Conservation (phyloP, 345 rosid species). For the Euclidium syriacum region DNA sequence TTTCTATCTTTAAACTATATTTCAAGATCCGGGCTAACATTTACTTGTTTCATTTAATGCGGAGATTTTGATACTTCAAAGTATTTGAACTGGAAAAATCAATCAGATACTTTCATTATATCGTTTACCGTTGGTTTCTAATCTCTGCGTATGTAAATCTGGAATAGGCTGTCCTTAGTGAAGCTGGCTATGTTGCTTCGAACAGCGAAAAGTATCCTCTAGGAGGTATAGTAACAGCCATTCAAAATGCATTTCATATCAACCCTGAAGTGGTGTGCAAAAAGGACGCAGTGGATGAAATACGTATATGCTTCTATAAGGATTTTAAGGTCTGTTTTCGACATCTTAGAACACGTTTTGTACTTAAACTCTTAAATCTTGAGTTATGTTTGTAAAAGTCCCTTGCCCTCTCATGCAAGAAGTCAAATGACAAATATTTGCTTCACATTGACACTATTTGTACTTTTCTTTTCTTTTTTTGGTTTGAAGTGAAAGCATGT, state of each 20-base stretch:
- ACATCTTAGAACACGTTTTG: neutral
- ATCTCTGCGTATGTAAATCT: conserved; percentile 4
- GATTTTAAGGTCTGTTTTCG: conserved; percentile 62
- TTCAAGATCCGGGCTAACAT: neutral
- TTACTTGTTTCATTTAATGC: conserved; percentile 3
- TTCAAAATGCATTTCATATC: conserved; percentile 79
- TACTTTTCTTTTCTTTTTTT: neutral
- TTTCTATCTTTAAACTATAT: neutral
- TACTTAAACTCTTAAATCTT: neutral
- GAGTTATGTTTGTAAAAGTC: neutral
- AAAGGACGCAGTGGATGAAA: conserved; percentile 61
- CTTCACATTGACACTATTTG: neutral
- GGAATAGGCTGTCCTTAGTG: conserved; percentile 57
- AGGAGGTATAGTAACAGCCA: conserved; percentile 79
- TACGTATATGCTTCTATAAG: conserved; percentile 79
- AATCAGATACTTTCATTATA: neutral
- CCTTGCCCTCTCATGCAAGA: neutral
- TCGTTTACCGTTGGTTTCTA: neutral
- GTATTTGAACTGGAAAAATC: neutral
- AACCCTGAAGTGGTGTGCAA: conserved; percentile 67
- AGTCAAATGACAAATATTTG: neutral
- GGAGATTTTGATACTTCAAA: neutral
- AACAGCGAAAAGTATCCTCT: conserved; percentile 84
- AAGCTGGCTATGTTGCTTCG: conserved; percentile 91
- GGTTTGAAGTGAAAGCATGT: neutral